These are phyloP conservation scores for Melanomma pulvis-pyrius DNA, from an alignment of 495 filamentous ascomycete species.

Conservation along the genomic window DNA sequence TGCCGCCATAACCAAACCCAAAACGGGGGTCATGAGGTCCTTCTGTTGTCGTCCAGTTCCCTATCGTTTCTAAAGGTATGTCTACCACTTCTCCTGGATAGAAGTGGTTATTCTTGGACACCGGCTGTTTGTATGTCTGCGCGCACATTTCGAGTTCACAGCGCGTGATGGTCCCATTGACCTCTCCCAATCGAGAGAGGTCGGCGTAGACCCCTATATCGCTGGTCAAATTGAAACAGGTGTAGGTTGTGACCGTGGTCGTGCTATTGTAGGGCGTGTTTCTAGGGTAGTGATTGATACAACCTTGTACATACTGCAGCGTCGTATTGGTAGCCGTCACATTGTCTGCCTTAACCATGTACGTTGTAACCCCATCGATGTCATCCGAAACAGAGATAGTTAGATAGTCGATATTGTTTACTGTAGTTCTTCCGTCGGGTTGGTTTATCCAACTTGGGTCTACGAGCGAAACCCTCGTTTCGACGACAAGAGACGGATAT, in stretches of 20 bases:
- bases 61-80: neutral
- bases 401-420: neutral
- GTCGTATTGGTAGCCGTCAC: neutral
- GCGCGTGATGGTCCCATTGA: constrained; percentile 6
- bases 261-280: neutral
- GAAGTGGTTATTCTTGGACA: neutral
- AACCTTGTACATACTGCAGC: neutral
- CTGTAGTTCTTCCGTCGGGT: neutral
- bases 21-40: neutral
- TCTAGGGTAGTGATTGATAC: neutral
- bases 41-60: neutral
- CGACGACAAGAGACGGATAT: neutral
- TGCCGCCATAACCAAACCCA: neutral
- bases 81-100: neutral
- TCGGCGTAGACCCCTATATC: neutral
- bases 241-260: neutral
- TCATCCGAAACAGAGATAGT: neutral
- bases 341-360: neutral
- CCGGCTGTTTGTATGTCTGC: neutral
- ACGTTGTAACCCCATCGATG: neutral
- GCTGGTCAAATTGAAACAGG: constrained; percentile 1
- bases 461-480: neutral
- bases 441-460: neutral
- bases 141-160: constrained; percentile 7
- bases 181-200: neutral